Evolutionary conservation across 306 rosid genomes (phyloP), one percentile per base, ranked within the genome.

Genomic region (Corylus heterophylla): DNA sequence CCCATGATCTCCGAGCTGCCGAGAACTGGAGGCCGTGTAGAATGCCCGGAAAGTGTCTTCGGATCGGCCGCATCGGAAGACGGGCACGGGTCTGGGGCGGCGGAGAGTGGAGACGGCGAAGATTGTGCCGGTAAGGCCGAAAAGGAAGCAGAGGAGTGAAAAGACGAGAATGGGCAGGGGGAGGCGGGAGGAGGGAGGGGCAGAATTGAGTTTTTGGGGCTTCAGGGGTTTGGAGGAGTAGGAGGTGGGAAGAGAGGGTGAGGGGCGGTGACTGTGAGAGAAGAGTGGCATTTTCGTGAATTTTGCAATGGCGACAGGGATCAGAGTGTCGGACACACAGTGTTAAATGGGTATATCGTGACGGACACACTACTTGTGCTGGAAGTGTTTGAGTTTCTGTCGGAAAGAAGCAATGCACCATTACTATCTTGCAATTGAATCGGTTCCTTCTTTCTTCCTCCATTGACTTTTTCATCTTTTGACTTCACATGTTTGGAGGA

Each of bases 11-110:
- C 79, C 68, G 8, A 11, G 49, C 29, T 47, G 54, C 55, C 69
- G 54, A 35, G 82, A 56, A 22, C n/a, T 29, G 13, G 80, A 73
- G 1, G 35, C 39, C 7, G 83, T 29, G 80, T 81, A 81, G 76
- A 78, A 78, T 49, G 78, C 83, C 17, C 83, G 78, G 78, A 78
- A 81, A 7, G 78, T 78, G 35, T 85, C 85, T 7, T 69, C 85
- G 31, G 88, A 78, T 25, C 71, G 74, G 3, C 85, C 88, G 54
- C 82, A 85, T 72, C 84, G 84, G 69, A 84, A 83, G n/a, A 79
- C 50, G 64, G 81, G 84, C 3, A 79, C 18, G 20, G 84, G 84
- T 2, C 0, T 45, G 25, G 88, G 76, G 27, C 80, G 82, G 25
- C 85, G 88, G 49, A 84, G 50, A 54, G 80, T 68, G 37, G 52